These are phyloP conservation scores for Bidens hawaiensis DNA, from an alignment of 140 eudicot species.

Conservation along the genomic window DNA sequence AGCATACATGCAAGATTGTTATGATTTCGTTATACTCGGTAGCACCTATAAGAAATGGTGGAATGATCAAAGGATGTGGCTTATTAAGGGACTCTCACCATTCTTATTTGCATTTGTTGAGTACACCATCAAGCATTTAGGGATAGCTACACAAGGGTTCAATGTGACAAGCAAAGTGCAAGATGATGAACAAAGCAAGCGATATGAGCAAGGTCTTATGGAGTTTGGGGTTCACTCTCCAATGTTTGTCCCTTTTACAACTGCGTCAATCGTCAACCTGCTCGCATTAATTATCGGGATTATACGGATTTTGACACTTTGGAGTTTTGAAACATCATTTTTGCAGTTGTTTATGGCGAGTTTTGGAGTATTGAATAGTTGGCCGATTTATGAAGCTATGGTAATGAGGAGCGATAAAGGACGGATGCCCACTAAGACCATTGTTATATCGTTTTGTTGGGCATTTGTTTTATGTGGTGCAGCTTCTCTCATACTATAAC, in stretches of 20 bases:
- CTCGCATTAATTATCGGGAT: constrained; percentile 21
- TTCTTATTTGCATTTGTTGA: constrained; percentile 40
- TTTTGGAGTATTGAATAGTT: constrained; percentile 45
- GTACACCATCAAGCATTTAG: constrained; percentile 27
- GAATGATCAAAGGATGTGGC: constrained; percentile 66
- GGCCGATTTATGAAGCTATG: constrained; percentile 55
- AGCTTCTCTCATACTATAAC: constrained; percentile 11
- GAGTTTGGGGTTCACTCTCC: constrained; percentile 55
- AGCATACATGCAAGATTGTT: constrained; percentile 52
- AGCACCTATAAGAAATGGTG: constrained; percentile 53
- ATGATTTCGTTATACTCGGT: constrained; percentile 38
- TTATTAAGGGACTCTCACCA: constrained; percentile 46
- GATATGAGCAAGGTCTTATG: constrained; percentile 55
- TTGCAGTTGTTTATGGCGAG: constrained; percentile 38
- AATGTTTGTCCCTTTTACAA: constrained; percentile 50
- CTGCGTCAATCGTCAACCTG: constrained; percentile 44
- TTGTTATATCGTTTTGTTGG: constrained; percentile 18
- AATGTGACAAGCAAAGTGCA: constrained; percentile 58
- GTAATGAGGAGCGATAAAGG: constrained; percentile 43
- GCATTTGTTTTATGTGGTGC: constrained; percentile 28
- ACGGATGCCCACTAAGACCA: constrained; percentile 29
- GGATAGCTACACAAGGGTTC: constrained; percentile 46
- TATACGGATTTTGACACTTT: neutral
- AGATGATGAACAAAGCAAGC: constrained; percentile 48
- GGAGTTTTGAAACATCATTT: constrained; percentile 17